Evolutionary conservation across 1,284 basidiomycete genomes (phyloP), one percentile per base, ranked within the genome.

Genomic region (Pseudozyma sp.): DNA sequence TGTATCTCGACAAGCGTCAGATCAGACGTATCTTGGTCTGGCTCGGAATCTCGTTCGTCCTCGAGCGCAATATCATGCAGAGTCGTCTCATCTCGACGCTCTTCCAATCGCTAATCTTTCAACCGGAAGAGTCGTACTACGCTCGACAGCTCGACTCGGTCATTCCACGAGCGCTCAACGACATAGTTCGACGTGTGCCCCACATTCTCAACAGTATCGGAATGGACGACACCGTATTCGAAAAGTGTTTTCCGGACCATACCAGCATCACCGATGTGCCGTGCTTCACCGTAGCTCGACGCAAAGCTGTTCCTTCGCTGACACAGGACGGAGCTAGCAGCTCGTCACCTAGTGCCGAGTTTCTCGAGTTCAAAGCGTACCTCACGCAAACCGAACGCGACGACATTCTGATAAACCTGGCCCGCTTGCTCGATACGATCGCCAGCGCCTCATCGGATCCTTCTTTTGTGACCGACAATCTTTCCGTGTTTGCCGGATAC

Each of bases 371-470:
- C 50, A 40, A 61, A 9, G 39, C 44, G 19, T 66, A 72, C 39
- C 50, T 73, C 16, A 68, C 70, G 7, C 65, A 64, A 13, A 43
- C 46, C 7, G 70, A 73, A 42, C 44, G 65, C 46, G 61, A 68
- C 34, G 56, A 73, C 3, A 42, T 68, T 31, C 19, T 73, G 8
- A 44, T 47, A 35, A 60, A 54, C 29, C 61, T 73, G 11, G 60
- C 64, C 0, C 54, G 54, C 9, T 30, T 65, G 52, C 19, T 64
- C 19, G 31, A 52, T 5, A 48, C 56, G 46, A 42, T 67, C 11
- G 39, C 34, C 6, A 4, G 11, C 30, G 55, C 57, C 4, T 8
- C 19, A 0, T 6, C 24, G 1, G 13, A 7, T 19, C 31, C 33
- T 4, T 19, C 6, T 1, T 44, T 61, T n/a, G 39, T 52, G 13